A percentile compares a stretch with the other conserved stretches of the same genome.
Conservation (phyloP, 495 filamentous ascomycete species). For the Paragyromitra xinjiangensis region DNA sequence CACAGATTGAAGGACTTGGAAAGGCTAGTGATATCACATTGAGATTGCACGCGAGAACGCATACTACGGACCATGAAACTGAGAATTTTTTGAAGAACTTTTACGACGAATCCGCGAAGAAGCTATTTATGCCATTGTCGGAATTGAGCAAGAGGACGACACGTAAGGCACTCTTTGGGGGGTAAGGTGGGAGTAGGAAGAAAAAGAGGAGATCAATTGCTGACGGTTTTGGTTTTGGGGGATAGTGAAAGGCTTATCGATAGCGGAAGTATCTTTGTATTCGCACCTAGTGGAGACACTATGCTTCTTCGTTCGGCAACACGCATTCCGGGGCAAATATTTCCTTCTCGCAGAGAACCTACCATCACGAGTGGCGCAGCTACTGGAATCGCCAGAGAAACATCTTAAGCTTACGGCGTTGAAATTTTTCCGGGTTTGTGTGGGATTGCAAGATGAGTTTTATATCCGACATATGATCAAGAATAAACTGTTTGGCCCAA, state of each 20-base stretch:
- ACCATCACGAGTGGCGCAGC: constrained; percentile 79
- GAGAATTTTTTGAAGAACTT: constrained; percentile 85
- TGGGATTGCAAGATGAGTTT: constrained; percentile 88
- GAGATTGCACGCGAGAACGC: constrained; percentile 64
- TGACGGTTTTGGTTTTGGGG: constrained; percentile 45
- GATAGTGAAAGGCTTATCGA: constrained; percentile 69
- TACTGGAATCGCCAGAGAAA: constrained; percentile 87
- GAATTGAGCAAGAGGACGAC: constrained; percentile 74
- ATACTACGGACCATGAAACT: constrained; percentile 74
- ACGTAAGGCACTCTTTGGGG: constrained; percentile 61
- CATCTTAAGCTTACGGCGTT: constrained; percentile 91
- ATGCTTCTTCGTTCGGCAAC: constrained; percentile 91
- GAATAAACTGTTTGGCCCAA: constrained; percentile 83
- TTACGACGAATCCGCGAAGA: constrained; percentile 87
- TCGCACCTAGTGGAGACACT: constrained; percentile 92
- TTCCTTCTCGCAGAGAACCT: constrained; percentile 85
- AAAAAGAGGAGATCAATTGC: constrained; percentile 7
- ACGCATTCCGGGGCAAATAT: constrained; percentile 83
- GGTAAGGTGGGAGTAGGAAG: neutral
- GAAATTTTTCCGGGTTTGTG: constrained; percentile 91
- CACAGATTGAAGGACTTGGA: constrained; percentile 68
- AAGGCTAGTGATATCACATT: constrained; percentile 76
- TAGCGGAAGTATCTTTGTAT: constrained; percentile 87
- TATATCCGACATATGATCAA: constrained; percentile 88
- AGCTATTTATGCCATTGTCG: constrained; percentile 86